Conservation (phyloP, 164 flowering plant species). For the Tetracentron sinense region DNA sequence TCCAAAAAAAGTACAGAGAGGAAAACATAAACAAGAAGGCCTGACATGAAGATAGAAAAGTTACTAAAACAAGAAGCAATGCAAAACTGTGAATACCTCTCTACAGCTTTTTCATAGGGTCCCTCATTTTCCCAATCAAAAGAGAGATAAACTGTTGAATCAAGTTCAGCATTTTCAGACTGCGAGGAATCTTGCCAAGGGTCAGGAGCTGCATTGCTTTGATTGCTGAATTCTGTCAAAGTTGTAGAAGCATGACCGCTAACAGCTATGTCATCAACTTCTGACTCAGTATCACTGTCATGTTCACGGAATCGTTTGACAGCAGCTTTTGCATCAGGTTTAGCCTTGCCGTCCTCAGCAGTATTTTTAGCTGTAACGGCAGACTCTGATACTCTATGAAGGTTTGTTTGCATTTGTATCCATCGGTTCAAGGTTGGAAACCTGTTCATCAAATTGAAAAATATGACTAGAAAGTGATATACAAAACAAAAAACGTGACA, state of each 20-base stretch:
- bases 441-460: conserved; percentile 39
- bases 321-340: conserved; percentile 39
- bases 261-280: conserved; percentile 57
- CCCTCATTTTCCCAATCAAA: conserved; percentile 96
- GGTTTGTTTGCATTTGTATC: conserved; percentile 98
- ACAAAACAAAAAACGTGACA: not conserved
- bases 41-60: not conserved
- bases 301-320: conserved; percentile 67
- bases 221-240: conserved; percentile 35
- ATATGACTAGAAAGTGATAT: conserved; percentile 1
- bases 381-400: conserved; percentile 89
- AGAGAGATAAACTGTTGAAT: conserved; percentile 57
- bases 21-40: not conserved
- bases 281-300: conserved; percentile 87
- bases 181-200: conserved; percentile 36
- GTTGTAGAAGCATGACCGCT: conserved; percentile 31
- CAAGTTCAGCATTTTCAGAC: conserved; percentile 42
- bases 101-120: conserved; percentile 91
- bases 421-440: conserved; percentile 95
- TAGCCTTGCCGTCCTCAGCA: conserved; percentile 31
- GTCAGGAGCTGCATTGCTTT: conserved; percentile 32
- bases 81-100: conserved; percentile 42
- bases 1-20: too few species aligned
- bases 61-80: conserved; percentile 1
- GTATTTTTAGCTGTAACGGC: conserved; percentile 47